A percentile compares a stretch with the other conserved stretches of the same genome.
Evolutionary conservation across 306 rosid genomes (phyloP).

Genomic region (Senna siamea): DNA sequence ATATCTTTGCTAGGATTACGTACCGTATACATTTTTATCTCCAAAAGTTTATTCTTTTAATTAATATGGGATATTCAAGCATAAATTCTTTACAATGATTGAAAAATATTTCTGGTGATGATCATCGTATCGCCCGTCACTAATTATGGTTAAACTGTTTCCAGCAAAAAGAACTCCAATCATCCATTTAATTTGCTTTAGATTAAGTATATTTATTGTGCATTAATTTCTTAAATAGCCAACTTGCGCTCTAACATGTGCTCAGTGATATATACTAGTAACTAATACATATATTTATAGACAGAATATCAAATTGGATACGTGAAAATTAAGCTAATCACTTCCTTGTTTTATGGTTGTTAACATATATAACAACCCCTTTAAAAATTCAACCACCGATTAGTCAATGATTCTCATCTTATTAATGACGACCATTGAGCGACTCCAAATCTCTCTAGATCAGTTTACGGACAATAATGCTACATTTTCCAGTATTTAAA

Average conservation of each 20-base stretch:
- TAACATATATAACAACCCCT: background rate
- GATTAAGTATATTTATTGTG: background rate
- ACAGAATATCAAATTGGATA: background rate
- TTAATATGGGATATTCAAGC: background rate
- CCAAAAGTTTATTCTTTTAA: background rate
- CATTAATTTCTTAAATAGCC: background rate
- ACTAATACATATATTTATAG: background rate
- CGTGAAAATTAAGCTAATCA: conserved; percentile 7
- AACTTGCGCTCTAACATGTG: conserved; percentile 16
- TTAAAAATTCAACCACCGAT: background rate
- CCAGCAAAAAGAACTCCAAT: background rate
- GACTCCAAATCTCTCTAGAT: conserved; percentile 27
- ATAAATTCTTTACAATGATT: background rate
- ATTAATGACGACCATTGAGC: conserved; percentile 30
- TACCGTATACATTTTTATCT: background rate
- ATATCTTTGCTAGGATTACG: conserved; percentile 1
- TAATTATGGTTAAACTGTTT: background rate
- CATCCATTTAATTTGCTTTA: background rate
- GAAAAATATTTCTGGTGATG: background rate
- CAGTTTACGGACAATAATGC: conserved; percentile 7
- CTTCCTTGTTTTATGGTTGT: conserved; percentile 26
- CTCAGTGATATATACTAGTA: conserved; percentile 11
- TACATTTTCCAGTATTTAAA: background rate
- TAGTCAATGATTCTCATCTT: conserved; percentile 29
- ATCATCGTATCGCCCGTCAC: background rate